phyloP scores from a whole-genome alignment of 23 red algal species.

The Porphyridium purpureum region DNA sequence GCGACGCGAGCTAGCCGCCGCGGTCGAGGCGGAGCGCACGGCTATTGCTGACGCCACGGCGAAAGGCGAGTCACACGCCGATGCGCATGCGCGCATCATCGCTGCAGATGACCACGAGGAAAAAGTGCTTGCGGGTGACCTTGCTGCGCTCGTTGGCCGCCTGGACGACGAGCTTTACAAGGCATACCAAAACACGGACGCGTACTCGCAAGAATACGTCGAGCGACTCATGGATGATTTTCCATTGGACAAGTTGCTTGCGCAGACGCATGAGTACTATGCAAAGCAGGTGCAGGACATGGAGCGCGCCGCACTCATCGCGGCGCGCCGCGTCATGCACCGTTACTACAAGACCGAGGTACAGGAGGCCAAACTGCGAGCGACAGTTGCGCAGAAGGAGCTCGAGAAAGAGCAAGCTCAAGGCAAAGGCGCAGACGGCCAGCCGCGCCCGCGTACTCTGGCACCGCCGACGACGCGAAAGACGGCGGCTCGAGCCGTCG shows the following conservation, averaged over 20 bases:
- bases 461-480: neutral
- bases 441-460: neutral
- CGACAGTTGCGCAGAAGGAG: conserved; percentile 10
- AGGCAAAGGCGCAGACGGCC: conserved; percentile 22
- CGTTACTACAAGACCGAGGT: conserved; percentile 90
- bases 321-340: conserved; percentile 70
- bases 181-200: conserved; percentile 79
- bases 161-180: conserved; percentile 86
- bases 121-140: conserved; percentile 68
- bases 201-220: conserved; percentile 81
- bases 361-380: neutral
- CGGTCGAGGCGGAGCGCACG: conserved; percentile 5
- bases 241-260: conserved; percentile 35
- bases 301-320: conserved; percentile 57
- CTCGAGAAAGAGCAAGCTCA: neutral
- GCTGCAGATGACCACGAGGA: conserved; percentile 29
- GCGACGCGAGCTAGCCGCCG: too few relatives aligned
- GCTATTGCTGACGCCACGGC: conserved; percentile 30
- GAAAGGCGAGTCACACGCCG: neutral
- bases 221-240: conserved; percentile 75
- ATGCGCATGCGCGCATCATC: conserved; percentile 6
- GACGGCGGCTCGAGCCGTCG: neutral
- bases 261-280: conserved; percentile 55
- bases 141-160: conserved; percentile 74
- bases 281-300: conserved; percentile 23